Conservation (phyloP, 176 grass and related monocot species). For the Secale cereale region DNA sequence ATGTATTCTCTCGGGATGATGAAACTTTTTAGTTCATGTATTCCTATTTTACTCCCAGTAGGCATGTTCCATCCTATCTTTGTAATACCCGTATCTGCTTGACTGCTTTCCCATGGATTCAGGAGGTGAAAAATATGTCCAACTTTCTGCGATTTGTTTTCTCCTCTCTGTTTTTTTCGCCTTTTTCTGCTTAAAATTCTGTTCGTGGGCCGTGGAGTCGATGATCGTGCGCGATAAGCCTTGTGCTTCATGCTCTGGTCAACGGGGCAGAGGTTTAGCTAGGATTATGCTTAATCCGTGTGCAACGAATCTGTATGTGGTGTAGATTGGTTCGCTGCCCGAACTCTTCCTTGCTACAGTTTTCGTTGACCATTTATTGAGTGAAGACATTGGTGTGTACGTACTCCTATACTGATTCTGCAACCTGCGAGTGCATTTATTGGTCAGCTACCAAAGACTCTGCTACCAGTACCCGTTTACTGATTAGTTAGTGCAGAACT, state of each 20-base stretch:
- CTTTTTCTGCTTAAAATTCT: no score
- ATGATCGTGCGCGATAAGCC: background rate
- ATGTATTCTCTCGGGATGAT: conserved; percentile 13
- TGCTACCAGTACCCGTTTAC: background rate
- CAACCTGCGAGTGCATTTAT: background rate
- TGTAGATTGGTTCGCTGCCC: background rate
- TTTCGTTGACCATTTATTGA: background rate
- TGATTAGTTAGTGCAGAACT: background rate
- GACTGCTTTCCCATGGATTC: background rate
- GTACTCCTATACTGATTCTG: conserved; percentile 17
- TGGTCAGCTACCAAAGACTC: background rate
- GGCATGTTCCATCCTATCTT: background rate
- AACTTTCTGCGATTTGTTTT: background rate
- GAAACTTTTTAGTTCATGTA: background rate
- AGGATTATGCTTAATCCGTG: background rate
- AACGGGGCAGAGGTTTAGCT: background rate
- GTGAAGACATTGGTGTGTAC: background rate
- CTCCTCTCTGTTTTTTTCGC: no score
- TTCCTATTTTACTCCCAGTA: background rate
- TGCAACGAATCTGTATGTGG: background rate
- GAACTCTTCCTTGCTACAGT: background rate
- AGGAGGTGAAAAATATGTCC: background rate
- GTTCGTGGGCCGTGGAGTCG: no score
- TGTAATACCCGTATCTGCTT: background rate
- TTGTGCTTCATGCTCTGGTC: background rate